Conservation (phyloP, 441 rosid species). For the Adansonia rubrostipa region DNA sequence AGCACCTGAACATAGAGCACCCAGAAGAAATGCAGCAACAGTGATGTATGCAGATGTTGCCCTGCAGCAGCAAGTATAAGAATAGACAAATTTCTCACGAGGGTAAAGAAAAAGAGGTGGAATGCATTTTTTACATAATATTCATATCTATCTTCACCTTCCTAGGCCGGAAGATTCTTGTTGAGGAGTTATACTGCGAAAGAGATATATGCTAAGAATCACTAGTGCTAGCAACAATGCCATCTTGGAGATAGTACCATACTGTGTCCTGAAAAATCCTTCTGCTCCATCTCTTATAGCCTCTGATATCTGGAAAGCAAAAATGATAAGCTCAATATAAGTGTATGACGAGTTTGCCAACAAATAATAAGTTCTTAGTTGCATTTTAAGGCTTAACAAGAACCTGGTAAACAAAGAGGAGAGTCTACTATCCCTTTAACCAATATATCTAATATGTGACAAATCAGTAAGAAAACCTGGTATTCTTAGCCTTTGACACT, state of each 20-base stretch:
- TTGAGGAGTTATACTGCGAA: conserved; percentile 86
- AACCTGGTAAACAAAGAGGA: background rate
- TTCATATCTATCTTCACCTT: conserved; percentile 56
- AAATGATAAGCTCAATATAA: conserved; percentile 38
- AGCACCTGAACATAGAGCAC: conserved; percentile 92
- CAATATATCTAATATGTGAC: background rate
- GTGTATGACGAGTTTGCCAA: conserved; percentile 22
- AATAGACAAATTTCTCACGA: conserved; percentile 31
- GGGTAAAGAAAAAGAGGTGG: background rate
- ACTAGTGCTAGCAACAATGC: conserved; percentile 83
- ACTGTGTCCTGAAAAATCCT: conserved; percentile 98
- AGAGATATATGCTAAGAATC: conserved; percentile 83
- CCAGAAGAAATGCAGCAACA: conserved; percentile 94
- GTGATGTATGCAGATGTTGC: conserved; percentile 83
- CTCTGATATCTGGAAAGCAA: conserved; percentile 84
- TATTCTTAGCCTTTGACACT: background rate
- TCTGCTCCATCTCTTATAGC: conserved; percentile 99
- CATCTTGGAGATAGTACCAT: conserved; percentile 96
- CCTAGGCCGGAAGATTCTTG: conserved; percentile 97
- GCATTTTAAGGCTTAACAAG: background rate
- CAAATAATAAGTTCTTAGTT: conserved; percentile 8
- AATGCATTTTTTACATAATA: conserved; percentile 5
- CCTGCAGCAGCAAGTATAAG: conserved; percentile 53
- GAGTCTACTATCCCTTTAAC: background rate
- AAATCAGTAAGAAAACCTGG: conserved; percentile 8